Evolutionary conservation across 2,329 filamentous ascomycete genomes (phyloP), one percentile per base, ranked within the genome.

Genomic region (Coniosporium tulheliwenetii): DNA sequence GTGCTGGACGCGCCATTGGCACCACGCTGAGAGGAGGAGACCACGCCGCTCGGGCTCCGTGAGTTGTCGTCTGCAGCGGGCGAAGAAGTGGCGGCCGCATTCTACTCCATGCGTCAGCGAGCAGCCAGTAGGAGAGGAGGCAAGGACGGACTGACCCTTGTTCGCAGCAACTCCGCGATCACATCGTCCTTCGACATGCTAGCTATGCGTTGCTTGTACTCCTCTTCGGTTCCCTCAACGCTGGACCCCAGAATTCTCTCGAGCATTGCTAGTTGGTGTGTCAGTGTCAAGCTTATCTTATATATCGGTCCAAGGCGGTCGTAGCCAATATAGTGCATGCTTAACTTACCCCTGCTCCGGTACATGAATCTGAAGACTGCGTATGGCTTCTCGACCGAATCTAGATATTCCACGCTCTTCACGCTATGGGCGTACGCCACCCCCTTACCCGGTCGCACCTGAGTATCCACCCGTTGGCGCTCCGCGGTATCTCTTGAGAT

Each of bases 311-410:
- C 5, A 34, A 34, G 15, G 30, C 26, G n/a, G 31, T 40, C 41
- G 36, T 40, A 40, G 29, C 14, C 37, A 30, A 5, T 33, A 30
- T 8, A 35, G 38, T 37, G n/a, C 33, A 14, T n/a, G 37, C 2
- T 13, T 29, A 14, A 13, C 44, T 39, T 48, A 31, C 45, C 47
- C 39, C 44, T 50, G 40, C 53, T 59, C 2, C 65, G 57, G 43
- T 67, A 69, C 40, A 63, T 63, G 57, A 69, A 69, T n/a, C 57
- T 56, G 48, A 69, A 69, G 9, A 68, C 59, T 0, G 64, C 66
- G 43, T 65, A 69, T 16, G 62, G 60, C 37, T 46, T 41, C 10
- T 53, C 45, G 49, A 61, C 53, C 0, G 44, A 40, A 46, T 69
- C 65, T 5, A 67, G 35, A 43, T 69, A 68, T 33, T 55, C 50